Conservation (phyloP, 495 filamentous ascomycete species). For the Rhypophila decipiens region DNA sequence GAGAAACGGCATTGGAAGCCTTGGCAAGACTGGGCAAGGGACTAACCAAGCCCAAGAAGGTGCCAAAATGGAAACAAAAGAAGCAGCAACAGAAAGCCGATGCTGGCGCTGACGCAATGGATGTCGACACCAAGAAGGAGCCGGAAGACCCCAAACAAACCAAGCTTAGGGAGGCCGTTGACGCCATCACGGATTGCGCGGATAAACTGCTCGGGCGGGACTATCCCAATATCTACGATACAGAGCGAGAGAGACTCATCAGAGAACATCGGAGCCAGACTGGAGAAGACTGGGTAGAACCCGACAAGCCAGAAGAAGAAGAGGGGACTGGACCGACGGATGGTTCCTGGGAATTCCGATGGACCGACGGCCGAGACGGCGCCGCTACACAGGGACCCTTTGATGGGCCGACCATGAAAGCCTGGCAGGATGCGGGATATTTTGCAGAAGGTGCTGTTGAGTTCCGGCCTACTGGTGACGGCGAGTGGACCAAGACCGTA, state of each 20-base stretch:
- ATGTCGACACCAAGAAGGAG: conserved; percentile 49
- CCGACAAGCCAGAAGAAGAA: conserved; percentile 15
- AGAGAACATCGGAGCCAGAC: conserved; percentile 81
- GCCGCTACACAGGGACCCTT: conserved; percentile 79
- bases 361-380: conserved; percentile 82
- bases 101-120: conserved; percentile 46
- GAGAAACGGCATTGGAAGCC: conserved; percentile 86
- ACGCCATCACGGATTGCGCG: conserved; percentile 80
- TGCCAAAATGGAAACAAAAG: conserved; percentile 55
- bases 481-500: conserved; percentile 54
- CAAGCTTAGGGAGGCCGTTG: conserved; percentile 63
- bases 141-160: conserved; percentile 64
- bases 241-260: conserved; percentile 75
- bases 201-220: conserved; percentile 77
- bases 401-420: conserved; percentile 73
- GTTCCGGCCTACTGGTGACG: conserved; percentile 59
- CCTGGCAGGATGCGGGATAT: conserved; percentile 86
- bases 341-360: conserved; percentile 96
- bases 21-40: conserved; percentile 72
- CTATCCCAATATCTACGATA: conserved; percentile 82
- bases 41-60: conserved; percentile 57
- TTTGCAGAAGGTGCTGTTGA: conserved; percentile 93
- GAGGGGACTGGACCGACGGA: conserved; percentile 38
- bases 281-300: conserved; percentile 84
- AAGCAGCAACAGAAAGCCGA: conserved; percentile 37